Evolutionary conservation across 2,329 filamentous ascomycete genomes (phyloP), one percentile per base, ranked within the genome.

Genomic region (Claviceps sp.): DNA sequence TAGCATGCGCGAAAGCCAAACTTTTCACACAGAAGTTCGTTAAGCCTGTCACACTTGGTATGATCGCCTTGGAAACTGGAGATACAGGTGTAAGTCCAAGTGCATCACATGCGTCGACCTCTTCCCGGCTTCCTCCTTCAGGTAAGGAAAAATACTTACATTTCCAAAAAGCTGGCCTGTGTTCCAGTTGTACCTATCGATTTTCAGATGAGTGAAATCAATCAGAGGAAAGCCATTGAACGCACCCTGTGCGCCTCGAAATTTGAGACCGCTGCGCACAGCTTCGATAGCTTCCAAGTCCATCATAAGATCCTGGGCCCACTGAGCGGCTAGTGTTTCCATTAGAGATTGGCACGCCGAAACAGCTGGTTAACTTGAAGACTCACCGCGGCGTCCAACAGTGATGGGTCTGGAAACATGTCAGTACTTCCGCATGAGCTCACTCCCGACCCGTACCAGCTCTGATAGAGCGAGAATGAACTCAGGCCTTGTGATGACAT

Each of bases 231-330:
- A 30, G 24, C 26, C 13, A 8, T 14, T 30, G 2, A 17, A 51
- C 39, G 26, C 37, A 48, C 68, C 68, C 54, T 64, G 79, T 53
- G 79, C 81, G 61, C 87, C 87, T 53, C 89, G 82, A 74, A 94
- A 91, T 55, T 77, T 74, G 46, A 95, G 77, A 40, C 82, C 80
- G 16, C 77, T 71, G 38, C 84, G 79, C 6, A 81, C 84, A 44
- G 76, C 72, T 70, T 90, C 84, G 43, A 95, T 75, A 60, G 82
- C 81, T 54, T 82, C 73, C 50, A 95, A 74, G 60, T 94, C 89
- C 69, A 89, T 46, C 51, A 82, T 60, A 10, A 73, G 61, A 49
- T 73, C 70, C 56, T 89, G 85, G 24, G 83, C 78, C 86, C 87
- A 91, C 59, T 87, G 77, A 43, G 80, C 80, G 1, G 62, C 62